Base-by-base conservation (phyloP, 371 early-diverging fungal species). In the Zychaea mexicana region DNA sequence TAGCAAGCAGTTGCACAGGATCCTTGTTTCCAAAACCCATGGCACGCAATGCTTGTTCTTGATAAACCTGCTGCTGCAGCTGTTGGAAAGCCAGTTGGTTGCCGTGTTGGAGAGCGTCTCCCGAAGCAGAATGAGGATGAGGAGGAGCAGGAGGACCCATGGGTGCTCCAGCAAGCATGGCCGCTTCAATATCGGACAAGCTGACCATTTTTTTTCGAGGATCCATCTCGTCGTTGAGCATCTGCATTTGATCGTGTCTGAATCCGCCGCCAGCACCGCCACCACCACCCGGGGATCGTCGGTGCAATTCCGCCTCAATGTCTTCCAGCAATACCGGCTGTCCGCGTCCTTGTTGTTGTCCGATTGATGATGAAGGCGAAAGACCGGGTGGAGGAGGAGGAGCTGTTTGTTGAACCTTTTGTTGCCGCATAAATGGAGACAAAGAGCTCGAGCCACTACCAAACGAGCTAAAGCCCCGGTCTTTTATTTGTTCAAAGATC, bases 141-240 rank as follows among this genome's bases (percentile, higher is more conserved):
- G n/a, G n/a, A n/a, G n/a, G n/a, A n/a, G n/a, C n/a, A 26, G 52
- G 42, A 47, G 24, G 39, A 3, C 4, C 15, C 39, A 39, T 52
- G 30, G 67, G 28, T 54, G 60, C 64, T 28, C 68, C 52, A 38
- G 70, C 76, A 46, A 81, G 68, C 72, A 90, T 62, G 1, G 85
- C 81, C 32, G 90, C 89, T 70, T 92, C 92, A 21, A 90, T 79
- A 61, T 90, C 91, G 17, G 86, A 87, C 68, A 92, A 70, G 33
- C 87, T 90, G 67, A 89, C 67, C 73, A 88, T 78, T 65, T 82
- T 85, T 67, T 47, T 47, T 26, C 79, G 65, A 9, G 65, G 57
- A 59, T 78, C 78, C 52, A 70, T 65, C 9, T 66, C 63, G 6
- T 61, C 60, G 22, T 64, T 13, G 22, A 38, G 58, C 30, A 67